Base-by-base conservation (phyloP, 2,329 filamentous ascomycete species). In the Clonostachys byssicola region DNA sequence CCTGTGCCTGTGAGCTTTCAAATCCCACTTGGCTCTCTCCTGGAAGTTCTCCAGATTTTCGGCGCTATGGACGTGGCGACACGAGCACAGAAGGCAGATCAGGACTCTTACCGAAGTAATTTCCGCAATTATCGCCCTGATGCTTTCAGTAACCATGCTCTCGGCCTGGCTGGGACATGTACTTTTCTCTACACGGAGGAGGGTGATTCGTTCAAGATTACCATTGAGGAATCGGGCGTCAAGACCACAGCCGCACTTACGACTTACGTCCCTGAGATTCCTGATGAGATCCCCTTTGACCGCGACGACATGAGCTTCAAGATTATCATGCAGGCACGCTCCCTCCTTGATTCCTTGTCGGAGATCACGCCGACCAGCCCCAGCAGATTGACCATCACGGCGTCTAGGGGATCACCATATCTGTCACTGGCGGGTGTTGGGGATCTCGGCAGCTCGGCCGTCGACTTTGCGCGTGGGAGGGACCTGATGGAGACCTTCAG, bases 41-140 rank as follows among this genome's bases (percentile, higher is more conserved):
- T 99, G 46, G 94, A 97, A 69, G 95, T 92, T 1, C 77, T 99
- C 8, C 92, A 96, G 60, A 97, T 99, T 44, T 95, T 99, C 60
- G 90, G 90, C 44, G 83, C 92, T n/a, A 81, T 92, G 42, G 87
- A 89, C 54, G 75, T 83, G 13, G 72, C 80, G 6, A 74, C 72
- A 39, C 78, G 79, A 52, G 71, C 78, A 43, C 73, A 77, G 44
- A 83, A 78, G 57, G 70, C 76, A 7, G 81, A 85, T 12, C 70
- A 76, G 49, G 81, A 85, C 52, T 71, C 74, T 1, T 84, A 83
- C 57, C 77, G 75, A 51, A 82, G 78, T 64, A 83, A 82, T 55
- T 65, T 83, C 38, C 75, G 80, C 44, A 81, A 80, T 61, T 77
- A 83, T 65, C 73, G 83, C 47, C 70, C 80, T 16, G 87, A 88